Base-by-base conservation (phyloP, 306 rosid species). In the Senna siamea region DNA sequence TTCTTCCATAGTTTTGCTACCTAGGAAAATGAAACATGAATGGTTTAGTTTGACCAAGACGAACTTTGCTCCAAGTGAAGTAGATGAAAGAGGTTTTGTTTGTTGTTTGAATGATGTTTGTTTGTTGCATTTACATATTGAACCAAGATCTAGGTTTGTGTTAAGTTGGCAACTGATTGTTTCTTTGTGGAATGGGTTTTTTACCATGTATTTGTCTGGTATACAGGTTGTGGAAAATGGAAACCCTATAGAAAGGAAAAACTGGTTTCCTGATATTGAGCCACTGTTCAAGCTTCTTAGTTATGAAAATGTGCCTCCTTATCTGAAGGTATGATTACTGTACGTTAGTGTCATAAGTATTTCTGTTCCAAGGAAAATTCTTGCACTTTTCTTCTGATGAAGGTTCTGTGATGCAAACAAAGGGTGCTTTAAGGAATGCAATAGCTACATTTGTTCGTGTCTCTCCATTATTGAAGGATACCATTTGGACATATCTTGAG, bases 261-360 rank as follows among this genome's bases (percentile, higher is more conserved):
- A 90, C 58, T 94, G 98, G 98, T 94, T 94, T 79, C 88, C 96
- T 76, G 97, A 94, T 73, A 88, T 91, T 58, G 98, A 94, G 78
- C 96, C 98, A 46, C 81, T 94, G 75, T 94, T 94, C 89, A 94
- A 94, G 85, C 97, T 94, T 75, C 98, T 94, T 61, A 84, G 98
- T 71, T 94, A 91, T 57, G 98, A 94, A 83, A 94, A 88, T 76
- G 98, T 91, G 74, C 97, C 98, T 59, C 96, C 98, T 76, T 91
- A 89, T 84, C 89, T 94, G 78, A 94, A 94, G 96, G 98, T 91
- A 69, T 79, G 71, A 35, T 67, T 53, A 20, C 52, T 79, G 44
- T 73, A 47, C 57, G 12, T 15, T 22, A 34, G 6, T 40, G 60
- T 22, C 40, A 37, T 37, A 4, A 37, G 6, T 54, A 9, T 32